These are phyloP conservation scores for Penicillium digitatum DNA, from an alignment of 2,329 filamentous ascomycete species.

Conservation along the genomic window DNA sequence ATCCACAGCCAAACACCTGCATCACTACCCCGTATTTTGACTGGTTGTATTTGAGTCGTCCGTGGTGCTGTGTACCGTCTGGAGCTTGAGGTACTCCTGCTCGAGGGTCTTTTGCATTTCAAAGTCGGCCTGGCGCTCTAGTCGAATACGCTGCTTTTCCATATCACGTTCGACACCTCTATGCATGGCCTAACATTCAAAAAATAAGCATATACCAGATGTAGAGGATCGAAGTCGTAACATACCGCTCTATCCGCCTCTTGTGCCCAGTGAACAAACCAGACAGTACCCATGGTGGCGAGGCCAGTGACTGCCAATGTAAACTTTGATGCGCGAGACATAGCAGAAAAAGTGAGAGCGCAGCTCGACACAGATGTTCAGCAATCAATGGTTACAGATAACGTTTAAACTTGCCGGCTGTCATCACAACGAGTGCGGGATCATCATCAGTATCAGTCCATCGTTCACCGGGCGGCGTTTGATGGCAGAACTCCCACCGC, in stretches of 20 bases:
- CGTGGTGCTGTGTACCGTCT: constrained; percentile 63
- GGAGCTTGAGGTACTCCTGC: constrained; percentile 82
- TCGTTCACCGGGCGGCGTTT: constrained; percentile 27
- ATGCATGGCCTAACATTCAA: constrained; percentile 71
- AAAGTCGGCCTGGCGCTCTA: constrained; percentile 88
- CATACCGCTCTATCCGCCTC: constrained; percentile 75
- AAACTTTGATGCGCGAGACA: constrained; percentile 88
- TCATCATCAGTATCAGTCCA: constrained; percentile 27
- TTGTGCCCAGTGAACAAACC: constrained; percentile 87
- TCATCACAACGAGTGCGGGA: constrained; percentile 16
- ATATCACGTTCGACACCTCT: constrained; percentile 89
- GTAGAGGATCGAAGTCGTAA: constrained; percentile 13
- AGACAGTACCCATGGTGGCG: constrained; percentile 70
- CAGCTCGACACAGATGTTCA: background rate
- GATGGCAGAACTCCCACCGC: constrained; percentile 37
- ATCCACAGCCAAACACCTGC: background rate
- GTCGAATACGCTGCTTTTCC: constrained; percentile 86
- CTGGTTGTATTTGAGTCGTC: constrained; percentile 21
- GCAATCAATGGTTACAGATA: background rate
- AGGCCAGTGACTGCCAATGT: constrained; percentile 75
- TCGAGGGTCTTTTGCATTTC: constrained; percentile 84
- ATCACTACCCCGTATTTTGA: constrained; percentile 24
- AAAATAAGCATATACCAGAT: constrained; percentile 5
- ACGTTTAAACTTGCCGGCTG: background rate
- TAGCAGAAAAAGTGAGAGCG: constrained; percentile 37